Base-by-base conservation (phyloP, 257 asterid species). In the Solanum microdontum region DNA sequence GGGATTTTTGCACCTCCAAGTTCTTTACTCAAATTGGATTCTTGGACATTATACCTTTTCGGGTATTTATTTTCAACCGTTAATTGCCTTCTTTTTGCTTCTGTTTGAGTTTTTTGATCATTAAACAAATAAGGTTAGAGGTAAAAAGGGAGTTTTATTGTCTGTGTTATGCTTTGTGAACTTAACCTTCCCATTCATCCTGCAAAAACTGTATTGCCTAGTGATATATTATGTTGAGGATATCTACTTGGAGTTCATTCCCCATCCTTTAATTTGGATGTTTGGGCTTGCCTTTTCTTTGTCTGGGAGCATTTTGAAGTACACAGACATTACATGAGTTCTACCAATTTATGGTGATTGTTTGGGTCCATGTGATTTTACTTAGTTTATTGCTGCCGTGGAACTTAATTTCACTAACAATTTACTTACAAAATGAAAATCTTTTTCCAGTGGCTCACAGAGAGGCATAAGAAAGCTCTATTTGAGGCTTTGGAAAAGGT, bases 401-500 rank as follows among this genome's bases (percentile, higher is more conserved):
- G 58, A 80, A 17, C 70, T 48, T 82, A 55, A 82, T 19, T 80
- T 82, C 85, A 17, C 43, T 19, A 48, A 24, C 15, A 5, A 48
- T 51, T 82, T 82, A 11, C 85, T 82, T 82, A 30, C 85, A 28
- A 30, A 82, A 5, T 48, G 85, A 48, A 74, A 13, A 82, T 86
- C 19, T 83, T 86, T 77, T 40, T 88, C 76, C 92, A 95, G 99
- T 95, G 94, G 95, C 88, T 97, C n/a, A 92, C 94, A 4, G 93
- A 94, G 19, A 91, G 93, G 92, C 98, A 92, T 91, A 97, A 96
- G 95, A 97, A 40, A 88, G 95, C 99, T 84, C 95, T 97, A 33
- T 93, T 51, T 82, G 99, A 96, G 94, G 99, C 98, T 28, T 82
- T 95, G 89, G 97, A 95, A 93, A 94, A 94, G 92, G 93, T 97